These are phyloP conservation scores for Arthroderma uncinatum DNA, from an alignment of 2,329 filamentous ascomycete genomes.

Conservation along the genomic window DNA sequence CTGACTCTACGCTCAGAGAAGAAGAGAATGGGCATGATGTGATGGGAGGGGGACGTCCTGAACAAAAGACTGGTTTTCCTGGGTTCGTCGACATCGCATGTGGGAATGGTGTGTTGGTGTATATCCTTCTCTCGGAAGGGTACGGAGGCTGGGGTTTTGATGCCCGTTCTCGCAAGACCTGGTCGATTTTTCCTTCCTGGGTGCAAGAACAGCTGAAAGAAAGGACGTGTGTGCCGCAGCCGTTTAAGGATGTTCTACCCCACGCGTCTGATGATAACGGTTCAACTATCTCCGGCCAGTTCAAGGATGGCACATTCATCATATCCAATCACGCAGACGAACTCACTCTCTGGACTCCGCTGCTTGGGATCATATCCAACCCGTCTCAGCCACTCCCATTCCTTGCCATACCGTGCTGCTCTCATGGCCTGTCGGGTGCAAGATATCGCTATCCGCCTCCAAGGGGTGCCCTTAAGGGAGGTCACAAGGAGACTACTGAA, in stretches of 20 bases:
- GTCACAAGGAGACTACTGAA: constrained; percentile 6
- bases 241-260: constrained; percentile 28
- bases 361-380: constrained; percentile 57
- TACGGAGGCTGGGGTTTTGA: constrained; percentile 87
- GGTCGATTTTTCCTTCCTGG: constrained; percentile 55
- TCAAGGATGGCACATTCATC: constrained; percentile 69
- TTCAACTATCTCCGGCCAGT: constrained; percentile 43
- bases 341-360: constrained; percentile 87
- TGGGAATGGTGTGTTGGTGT: constrained; percentile 81
- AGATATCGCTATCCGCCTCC: constrained; percentile 47
- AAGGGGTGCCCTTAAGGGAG: constrained; percentile 11
- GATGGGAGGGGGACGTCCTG: constrained; percentile 8
- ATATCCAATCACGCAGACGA: constrained; percentile 97
- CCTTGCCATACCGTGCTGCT: constrained; percentile 91
- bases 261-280: neutral
- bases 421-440: constrained; percentile 68
- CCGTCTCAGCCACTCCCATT: constrained; percentile 59
- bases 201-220: constrained; percentile 45
- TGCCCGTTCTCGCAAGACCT: constrained; percentile 73
- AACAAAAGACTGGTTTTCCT: constrained; percentile 46
- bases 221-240: constrained; percentile 49
- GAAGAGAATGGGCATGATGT: constrained; percentile 13
- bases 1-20: neutral
- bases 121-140: constrained; percentile 69
- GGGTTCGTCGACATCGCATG: constrained; percentile 95